Evolutionary conservation across 345 rosid species (phyloP), one percentile per base, ranked within the genome.

Genomic region (Rhizophora mangle): DNA sequence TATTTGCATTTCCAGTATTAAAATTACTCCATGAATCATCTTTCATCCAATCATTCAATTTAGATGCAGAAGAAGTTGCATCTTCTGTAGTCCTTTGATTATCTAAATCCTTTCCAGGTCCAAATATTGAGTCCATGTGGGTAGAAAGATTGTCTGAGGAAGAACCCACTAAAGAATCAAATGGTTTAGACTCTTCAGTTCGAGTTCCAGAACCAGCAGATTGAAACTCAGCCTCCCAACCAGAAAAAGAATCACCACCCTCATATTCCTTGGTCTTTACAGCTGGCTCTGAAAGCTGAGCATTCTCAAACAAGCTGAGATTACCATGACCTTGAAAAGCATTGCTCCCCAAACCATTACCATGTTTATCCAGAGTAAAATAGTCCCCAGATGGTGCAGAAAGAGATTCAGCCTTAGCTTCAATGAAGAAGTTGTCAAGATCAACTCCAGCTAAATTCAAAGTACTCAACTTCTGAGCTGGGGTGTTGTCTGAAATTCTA

Each of bases 41-140:
- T 73, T 76, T 79, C 78, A 83, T 69, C 88, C 89, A 82, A 43
- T 82, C 81, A 75, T 76, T 74, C 63, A 71, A 22, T 37, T 79
- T 71, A 49, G 83, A 76, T 53, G 68, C 76, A 52, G 80, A 76
- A 72, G 80, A 69, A 72, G 69, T 61, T 56, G 67, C 19, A 63
- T 76, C 70, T 64, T 80, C 88, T 64, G 69, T 59, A 49, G 75
- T 51, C 70, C 76, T 68, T 46, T 58, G 83, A 69, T 72, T 62
- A 62, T 60, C 58, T 32, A 68, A 19, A 53, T 69, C 78, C 46
- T 81, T 85, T 31, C 75, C 86, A 13, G 83, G 65, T 80, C 87
- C 93, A 84, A 88, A 83, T 56, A 86, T 79, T 46, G 86, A 74
- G 67, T 85, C 89, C 85, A 86, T 77, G 61, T 85, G 89, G 60